A percentile compares a stretch with the other conserved stretches of the same genome.
These are phyloP conservation scores for Ganoderma sinense DNA, from an alignment of 1,284 basidiomycete species.

Conservation along the genomic window DNA sequence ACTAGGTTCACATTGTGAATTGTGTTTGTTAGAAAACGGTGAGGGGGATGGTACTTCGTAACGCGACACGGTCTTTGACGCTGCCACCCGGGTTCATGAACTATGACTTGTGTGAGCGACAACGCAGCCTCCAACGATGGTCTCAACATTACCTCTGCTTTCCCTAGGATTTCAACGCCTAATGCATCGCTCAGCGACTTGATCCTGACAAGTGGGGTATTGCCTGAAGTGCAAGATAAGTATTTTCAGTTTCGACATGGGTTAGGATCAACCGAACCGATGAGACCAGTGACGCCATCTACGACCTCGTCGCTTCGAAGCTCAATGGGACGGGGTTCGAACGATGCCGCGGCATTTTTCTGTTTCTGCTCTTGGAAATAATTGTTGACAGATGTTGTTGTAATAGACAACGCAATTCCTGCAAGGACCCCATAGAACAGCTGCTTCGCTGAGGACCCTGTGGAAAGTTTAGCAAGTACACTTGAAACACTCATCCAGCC, in stretches of 20 bases:
- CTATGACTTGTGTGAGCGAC: conserved; percentile 46
- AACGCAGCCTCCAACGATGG: background rate
- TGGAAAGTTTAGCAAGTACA: conserved; percentile 30
- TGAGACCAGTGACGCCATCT: conserved; percentile 80
- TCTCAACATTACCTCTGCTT: conserved; percentile 78
- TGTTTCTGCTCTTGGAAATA: conserved; percentile 56
- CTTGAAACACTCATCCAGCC: background rate
- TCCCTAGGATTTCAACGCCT: conserved; percentile 95
- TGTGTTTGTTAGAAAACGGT: too few relatives aligned
- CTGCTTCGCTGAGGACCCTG: conserved; percentile 50
- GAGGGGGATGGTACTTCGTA: conserved; percentile 66
- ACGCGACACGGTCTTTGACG: conserved; percentile 95
- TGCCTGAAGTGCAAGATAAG: conserved; percentile 60
- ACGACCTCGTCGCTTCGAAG: conserved; percentile 79
- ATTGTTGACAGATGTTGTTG: conserved; percentile 63
- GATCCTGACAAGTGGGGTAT: conserved; percentile 93
- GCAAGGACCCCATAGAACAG: conserved; percentile 72
- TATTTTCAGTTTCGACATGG: background rate
- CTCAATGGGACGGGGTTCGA: conserved; percentile 73
- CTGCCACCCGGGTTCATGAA: conserved; percentile 98
- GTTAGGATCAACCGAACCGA: conserved; percentile 60
- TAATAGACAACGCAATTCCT: conserved; percentile 75
- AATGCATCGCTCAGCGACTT: conserved; percentile 90
- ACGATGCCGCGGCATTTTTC: conserved; percentile 43
- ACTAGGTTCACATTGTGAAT: conserved; percentile 56